These are phyloP conservation scores for Penicillium desertorum DNA, from an alignment of 495 filamentous ascomycete species.

Conservation along the genomic window DNA sequence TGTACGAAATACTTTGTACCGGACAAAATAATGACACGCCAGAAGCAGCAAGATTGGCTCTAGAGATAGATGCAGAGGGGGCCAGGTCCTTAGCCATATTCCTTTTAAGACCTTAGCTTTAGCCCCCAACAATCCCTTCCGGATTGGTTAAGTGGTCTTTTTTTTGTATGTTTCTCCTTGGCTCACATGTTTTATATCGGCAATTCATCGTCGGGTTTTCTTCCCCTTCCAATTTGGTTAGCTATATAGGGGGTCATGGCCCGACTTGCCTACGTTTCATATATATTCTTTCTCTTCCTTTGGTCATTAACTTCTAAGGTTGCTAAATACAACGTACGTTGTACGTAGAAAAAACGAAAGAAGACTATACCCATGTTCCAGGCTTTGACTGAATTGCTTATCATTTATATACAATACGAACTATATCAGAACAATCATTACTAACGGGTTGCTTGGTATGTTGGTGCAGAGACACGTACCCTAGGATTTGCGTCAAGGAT, in stretches of 20 bases:
- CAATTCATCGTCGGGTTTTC: neutral
- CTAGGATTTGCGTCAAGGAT: too few species aligned
- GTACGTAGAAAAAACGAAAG: too few species aligned
- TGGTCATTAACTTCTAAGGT: too few species aligned
- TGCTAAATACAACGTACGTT: too few species aligned
- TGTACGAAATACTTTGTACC: neutral
- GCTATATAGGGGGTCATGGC: neutral
- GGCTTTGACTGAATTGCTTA: too few species aligned
- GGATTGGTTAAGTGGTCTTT: neutral
- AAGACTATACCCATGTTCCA: too few species aligned
- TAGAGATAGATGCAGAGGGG: neutral
- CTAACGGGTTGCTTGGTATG: too few species aligned
- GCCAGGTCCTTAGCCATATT: neutral
- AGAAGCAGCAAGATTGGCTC: too few species aligned
- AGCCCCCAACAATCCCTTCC: neutral
- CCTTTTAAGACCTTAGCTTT: slow-evolving; percentile 65
- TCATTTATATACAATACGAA: too few species aligned
- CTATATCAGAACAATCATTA: too few species aligned
- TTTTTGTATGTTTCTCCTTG: neutral
- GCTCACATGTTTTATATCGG: neutral
- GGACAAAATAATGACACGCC: too few species aligned
- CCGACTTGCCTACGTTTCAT: neutral
- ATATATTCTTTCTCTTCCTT: neutral
- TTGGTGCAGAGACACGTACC: too few species aligned
- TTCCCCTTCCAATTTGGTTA: neutral